These are phyloP conservation scores for Xylariaceae sp. DNA, from an alignment of 2,329 filamentous ascomycete genomes.

Conservation along the genomic window DNA sequence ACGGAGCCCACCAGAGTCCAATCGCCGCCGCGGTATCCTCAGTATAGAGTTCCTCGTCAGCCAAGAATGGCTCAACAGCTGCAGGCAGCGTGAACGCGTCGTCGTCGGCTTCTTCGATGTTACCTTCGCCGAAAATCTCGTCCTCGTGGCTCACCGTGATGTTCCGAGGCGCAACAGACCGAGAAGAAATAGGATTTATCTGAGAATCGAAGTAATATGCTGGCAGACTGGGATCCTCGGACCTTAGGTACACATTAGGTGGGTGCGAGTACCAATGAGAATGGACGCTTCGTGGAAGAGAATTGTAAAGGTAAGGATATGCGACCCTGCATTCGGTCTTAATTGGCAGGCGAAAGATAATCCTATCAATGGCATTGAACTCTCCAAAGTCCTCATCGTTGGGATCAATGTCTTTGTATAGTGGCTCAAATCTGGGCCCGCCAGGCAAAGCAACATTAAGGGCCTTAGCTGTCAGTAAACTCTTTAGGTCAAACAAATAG, in stretches of 20 bases:
- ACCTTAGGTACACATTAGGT: conserved; percentile 82
- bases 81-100: conserved; percentile 78
- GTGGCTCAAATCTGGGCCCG: conserved; percentile 88
- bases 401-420: conserved; percentile 98
- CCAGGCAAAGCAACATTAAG: conserved; percentile 97
- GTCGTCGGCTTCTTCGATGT: conserved; percentile 67
- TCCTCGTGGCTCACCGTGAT: conserved; percentile 90
- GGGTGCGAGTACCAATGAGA: conserved; percentile 91
- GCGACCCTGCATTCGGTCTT: conserved; percentile 93
- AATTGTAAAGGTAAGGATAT: conserved; percentile 94
- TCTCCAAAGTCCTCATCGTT: conserved; percentile 99
- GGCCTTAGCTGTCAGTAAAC: conserved; percentile 92
- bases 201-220: conserved; percentile 98
- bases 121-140: conserved; percentile 78
- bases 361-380: conserved; percentile 98
- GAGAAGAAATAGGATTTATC: conserved; percentile 95
- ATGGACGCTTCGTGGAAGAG: conserved; percentile 87
- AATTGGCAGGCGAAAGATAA: conserved; percentile 94
- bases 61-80: conserved; percentile 79
- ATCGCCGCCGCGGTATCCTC: conserved; percentile 88
- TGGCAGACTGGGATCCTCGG: conserved; percentile 82
- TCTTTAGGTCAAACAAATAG: conserved; percentile 92
- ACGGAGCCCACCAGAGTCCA: conserved; percentile 95
- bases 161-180: conserved; percentile 90
- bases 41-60: conserved; percentile 82